Evolutionary conservation across 768 basidiomycete species (phyloP), one percentile per base, ranked within the genome.

Genomic region (Pleurotus platypus): DNA sequence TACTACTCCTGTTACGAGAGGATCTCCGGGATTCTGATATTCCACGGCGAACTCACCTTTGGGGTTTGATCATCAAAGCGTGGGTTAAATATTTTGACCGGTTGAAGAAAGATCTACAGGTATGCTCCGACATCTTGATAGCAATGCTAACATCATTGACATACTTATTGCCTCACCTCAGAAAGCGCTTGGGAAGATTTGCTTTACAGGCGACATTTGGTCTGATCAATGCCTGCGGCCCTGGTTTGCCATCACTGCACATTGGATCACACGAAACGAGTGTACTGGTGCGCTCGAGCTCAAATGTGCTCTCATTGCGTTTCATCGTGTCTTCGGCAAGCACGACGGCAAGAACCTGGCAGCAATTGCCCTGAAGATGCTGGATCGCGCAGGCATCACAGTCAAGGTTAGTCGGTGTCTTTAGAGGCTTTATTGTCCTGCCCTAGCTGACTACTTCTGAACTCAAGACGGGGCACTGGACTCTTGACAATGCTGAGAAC

Each of bases 1-100:
- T 72, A 4, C 55, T 71, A 13, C 60, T 67, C 12, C 49, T 68
- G 11, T 57, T 71, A 13, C 43, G 53, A 16, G 57, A 64, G 15
- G 61, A 67, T 13, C 57, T 70, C 22, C 22, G 51, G 18, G 66
- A 70, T 18, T 35, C 54, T 0, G 65, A 69, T 30, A 66, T 71
- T 22, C 70, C 67, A 24, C 62, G 62, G 37, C 47, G 61, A 18
- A 66, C 64, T 2, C 65, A 66, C 47, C 49, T 69, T 24, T 49
- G 55, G 0, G 51, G 59, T 15, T 35, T 57, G 22, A 60, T 71
- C 20, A 56, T 66, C 18, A 51, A 63, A 18, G 64, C 63, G 5
- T 70, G 64, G 63, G 13, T 48, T 38, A 24, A 60, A 2, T 64
- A 64, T 45, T 71, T 68, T 48, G 45, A 59, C 9, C 47, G 49